Conservation (phyloP, 768 basidiomycete species). For the Amanita pallidorosea region DNA sequence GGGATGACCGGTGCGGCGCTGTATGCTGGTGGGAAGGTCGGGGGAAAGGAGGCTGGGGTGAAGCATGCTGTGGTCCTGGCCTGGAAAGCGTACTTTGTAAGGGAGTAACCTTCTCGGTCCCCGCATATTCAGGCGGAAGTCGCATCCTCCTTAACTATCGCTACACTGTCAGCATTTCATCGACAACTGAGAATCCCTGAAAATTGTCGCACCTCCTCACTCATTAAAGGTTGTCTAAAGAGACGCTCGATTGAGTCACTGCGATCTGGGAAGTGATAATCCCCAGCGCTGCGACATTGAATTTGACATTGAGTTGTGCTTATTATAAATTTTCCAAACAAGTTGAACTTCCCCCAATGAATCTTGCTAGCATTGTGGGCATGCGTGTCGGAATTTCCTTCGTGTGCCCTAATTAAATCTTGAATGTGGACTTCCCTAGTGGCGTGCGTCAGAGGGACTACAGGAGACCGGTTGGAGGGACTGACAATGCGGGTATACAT, state of each 20-base stretch:
- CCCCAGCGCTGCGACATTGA: slow-evolving; percentile 49
- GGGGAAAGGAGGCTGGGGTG: not conserved
- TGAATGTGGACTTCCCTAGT: slow-evolving; percentile 83
- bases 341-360: slow-evolving; percentile 94
- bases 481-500: slow-evolving; percentile 79
- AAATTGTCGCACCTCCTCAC: slow-evolving; percentile 38
- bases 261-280: slow-evolving; percentile 56
- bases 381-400: slow-evolving; percentile 69
- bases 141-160: slow-evolving; percentile 1
- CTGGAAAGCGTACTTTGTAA: not conserved
- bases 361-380: slow-evolving; percentile 58
- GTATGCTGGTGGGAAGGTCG: not conserved
- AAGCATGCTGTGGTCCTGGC: not conserved
- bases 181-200: not conserved
- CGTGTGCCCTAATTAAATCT: slow-evolving; percentile 80
- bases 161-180: not conserved
- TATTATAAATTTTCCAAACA: slow-evolving; percentile 81
- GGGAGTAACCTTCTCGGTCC: not conserved
- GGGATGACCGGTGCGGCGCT: not conserved
- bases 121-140: slow-evolving; percentile 1
- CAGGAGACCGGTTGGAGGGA: slow-evolving; percentile 9
- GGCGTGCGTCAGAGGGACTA: slow-evolving; percentile 7
- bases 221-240: slow-evolving; percentile 55
- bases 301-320: slow-evolving; percentile 71
- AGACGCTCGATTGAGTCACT: slow-evolving; percentile 37